Percentiles rank a stretch among this genome's conserved stretches.
Evolutionary conservation across 2,329 filamentous ascomycete species (phyloP).

Genomic region (Septoria petroselini): DNA sequence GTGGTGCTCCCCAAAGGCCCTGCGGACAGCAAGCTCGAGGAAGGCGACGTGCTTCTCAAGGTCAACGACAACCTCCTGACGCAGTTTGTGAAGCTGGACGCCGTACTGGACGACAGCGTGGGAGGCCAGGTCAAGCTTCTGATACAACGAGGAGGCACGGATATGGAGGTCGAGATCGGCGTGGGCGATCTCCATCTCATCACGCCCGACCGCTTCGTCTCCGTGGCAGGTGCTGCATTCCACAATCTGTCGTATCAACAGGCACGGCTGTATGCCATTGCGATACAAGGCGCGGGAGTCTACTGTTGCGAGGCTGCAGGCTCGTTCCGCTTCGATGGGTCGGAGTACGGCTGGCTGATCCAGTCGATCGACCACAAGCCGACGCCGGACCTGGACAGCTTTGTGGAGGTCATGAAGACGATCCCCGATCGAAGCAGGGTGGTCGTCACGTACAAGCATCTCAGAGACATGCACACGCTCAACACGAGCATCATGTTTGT

Average conservation of each 20-base stretch:
- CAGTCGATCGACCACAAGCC: constrained; percentile 90
- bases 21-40: constrained; percentile 79
- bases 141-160: constrained; percentile 83
- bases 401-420: constrained; percentile 83
- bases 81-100: constrained; percentile 87
- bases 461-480: constrained; percentile 88
- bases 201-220: constrained; percentile 92
- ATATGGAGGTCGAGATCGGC: constrained; percentile 77
- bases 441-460: constrained; percentile 92
- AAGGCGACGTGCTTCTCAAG: constrained; percentile 89
- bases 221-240: constrained; percentile 90
- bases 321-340: constrained; percentile 90
- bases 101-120: constrained; percentile 85
- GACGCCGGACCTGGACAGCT: constrained; percentile 80
- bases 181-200: constrained; percentile 92
- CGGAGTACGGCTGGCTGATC: constrained; percentile 88
- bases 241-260: constrained; percentile 97
- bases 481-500: constrained; percentile 90
- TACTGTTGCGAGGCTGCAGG: constrained; percentile 93
- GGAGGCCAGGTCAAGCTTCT: constrained; percentile 73
- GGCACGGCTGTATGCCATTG: constrained; percentile 89
- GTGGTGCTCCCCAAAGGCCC: constrained; percentile 90
- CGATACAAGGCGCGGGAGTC: constrained; percentile 72
- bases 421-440: constrained; percentile 81
- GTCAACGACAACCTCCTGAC: constrained; percentile 92